Percentiles rank a stretch among this genome's conserved stretches.
Conservation (phyloP, 495 filamentous ascomycete species). For the Pyrenula massariospora region DNA sequence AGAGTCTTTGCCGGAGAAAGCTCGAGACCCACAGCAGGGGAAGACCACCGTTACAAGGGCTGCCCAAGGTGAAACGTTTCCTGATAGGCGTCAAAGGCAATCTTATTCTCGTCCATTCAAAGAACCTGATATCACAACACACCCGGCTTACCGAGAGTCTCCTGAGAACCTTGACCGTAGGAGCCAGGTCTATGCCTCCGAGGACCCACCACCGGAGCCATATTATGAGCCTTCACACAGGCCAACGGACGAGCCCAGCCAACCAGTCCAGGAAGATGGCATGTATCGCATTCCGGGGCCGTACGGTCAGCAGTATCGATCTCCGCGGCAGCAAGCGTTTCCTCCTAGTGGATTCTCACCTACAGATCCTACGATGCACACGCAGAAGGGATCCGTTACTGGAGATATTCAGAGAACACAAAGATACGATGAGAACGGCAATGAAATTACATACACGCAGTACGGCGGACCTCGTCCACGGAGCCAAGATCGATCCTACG, state of each 20-base stretch:
- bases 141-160: conserved; percentile 11
- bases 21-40: neutral
- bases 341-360: neutral
- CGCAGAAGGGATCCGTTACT: neutral
- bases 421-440: neutral
- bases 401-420: neutral
- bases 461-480: neutral
- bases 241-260: conserved; percentile 12
- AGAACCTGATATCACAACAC: conserved; percentile 11
- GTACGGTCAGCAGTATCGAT: neutral
- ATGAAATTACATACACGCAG: neutral
- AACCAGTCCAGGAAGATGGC: conserved; percentile 23
- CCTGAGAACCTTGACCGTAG: conserved; percentile 11
- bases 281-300: conserved; percentile 19
- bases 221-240: conserved; percentile 16
- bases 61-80: conserved; percentile 9
- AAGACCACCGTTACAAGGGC: conserved; percentile 11
- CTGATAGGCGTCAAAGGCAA: conserved; percentile 12
- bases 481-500: neutral
- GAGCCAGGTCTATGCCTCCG: conserved; percentile 10
- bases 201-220: neutral
- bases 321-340: neutral
- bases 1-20: neutral
- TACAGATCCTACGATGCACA: neutral
- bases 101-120: conserved; percentile 14